These are phyloP conservation scores for Taphrina flavorubra DNA, from an alignment of 1,139 yeast species.

Conservation along the genomic window DNA sequence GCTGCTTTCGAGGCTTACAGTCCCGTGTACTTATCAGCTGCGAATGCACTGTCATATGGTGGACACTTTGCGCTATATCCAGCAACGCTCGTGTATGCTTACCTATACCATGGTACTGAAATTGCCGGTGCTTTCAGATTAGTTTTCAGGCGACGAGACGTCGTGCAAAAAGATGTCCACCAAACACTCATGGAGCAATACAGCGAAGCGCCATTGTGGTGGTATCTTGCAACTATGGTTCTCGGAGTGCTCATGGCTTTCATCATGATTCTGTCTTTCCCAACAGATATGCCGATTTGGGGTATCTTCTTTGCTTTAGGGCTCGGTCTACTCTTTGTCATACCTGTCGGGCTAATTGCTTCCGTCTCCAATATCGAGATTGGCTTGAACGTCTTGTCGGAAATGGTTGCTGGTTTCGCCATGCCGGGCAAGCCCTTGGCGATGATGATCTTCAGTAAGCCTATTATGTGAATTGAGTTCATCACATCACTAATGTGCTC, in stretches of 20 bases:
- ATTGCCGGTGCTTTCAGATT: constrained; percentile 54
- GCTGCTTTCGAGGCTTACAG: constrained; percentile 62
- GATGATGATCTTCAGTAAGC: constrained; percentile 61
- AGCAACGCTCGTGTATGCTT: constrained; percentile 61
- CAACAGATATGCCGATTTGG: constrained; percentile 50
- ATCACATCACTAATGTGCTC: neutral
- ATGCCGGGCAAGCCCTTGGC: constrained; percentile 69
- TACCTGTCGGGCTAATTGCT: constrained; percentile 45
- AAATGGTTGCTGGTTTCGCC: constrained; percentile 67
- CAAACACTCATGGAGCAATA: constrained; percentile 28
- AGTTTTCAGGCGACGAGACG: constrained; percentile 9
- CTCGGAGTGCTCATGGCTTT: constrained; percentile 60
- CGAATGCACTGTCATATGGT: constrained; percentile 66
- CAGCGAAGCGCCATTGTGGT: constrained; percentile 65
- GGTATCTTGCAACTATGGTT: constrained; percentile 61
- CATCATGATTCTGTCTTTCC: constrained; percentile 58
- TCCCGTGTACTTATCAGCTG: constrained; percentile 66
- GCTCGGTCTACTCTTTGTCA: constrained; percentile 48
- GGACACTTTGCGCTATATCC: constrained; percentile 66
- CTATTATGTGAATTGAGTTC: neutral
- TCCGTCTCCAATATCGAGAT: constrained; percentile 58
- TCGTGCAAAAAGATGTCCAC: constrained; percentile 25
- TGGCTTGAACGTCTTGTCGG: constrained; percentile 67
- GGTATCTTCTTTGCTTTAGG: constrained; percentile 57
- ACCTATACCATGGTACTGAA: constrained; percentile 63